A percentile compares a stretch with the other conserved stretches of the same genome.
phyloP scores from a whole-genome alignment of 2,329 filamentous ascomycete species.

The Beauveria sp. region DNA sequence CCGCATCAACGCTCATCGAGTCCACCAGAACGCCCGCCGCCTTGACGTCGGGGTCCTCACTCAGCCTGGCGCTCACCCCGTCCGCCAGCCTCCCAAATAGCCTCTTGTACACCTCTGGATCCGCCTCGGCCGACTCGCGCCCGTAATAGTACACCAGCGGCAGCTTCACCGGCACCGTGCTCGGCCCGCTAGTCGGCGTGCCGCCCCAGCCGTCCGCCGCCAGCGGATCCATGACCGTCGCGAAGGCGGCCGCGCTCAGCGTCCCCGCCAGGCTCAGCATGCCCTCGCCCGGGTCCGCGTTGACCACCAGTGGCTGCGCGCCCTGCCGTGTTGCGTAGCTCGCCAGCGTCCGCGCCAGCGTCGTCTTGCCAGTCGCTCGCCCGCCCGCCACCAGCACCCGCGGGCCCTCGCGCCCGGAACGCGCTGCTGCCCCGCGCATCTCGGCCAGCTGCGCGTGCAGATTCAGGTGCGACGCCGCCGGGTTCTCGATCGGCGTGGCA shows the following conservation, averaged over 20 bases:
- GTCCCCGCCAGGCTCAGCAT: conserved; percentile 73
- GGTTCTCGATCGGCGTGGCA: conserved; percentile 65
- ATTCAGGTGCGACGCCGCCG: conserved; percentile 73
- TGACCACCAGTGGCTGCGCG: conserved; percentile 72
- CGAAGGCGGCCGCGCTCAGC: conserved; percentile 78
- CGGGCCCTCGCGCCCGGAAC: conserved; percentile 51
- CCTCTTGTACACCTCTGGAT: conserved; percentile 63
- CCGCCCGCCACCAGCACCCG: conserved; percentile 79
- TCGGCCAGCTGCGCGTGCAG: conserved; percentile 80
- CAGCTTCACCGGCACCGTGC: conserved; percentile 80
- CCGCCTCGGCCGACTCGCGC: conserved; percentile 62
- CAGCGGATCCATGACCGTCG: conserved; percentile 75
- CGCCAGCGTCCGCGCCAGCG: conserved; percentile 66
- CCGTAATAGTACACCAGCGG: conserved; percentile 90
- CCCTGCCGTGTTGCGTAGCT: conserved; percentile 71
- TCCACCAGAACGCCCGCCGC: conserved; percentile 79
- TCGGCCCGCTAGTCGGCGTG: conserved; percentile 85
- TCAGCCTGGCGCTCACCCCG: conserved; percentile 67
- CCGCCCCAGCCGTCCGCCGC: conserved; percentile 79
- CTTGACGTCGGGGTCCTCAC: conserved; percentile 65
- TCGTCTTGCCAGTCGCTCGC: conserved; percentile 75
- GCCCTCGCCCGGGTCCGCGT: conserved; percentile 74
- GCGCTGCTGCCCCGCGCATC: conserved; percentile 54
- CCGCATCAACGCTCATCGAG: conserved; percentile 62
- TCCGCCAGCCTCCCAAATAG: conserved; percentile 71